These are phyloP conservation scores for Oryza australiensis DNA, from an alignment of 176 grass and related monocot species.

Conservation along the genomic window DNA sequence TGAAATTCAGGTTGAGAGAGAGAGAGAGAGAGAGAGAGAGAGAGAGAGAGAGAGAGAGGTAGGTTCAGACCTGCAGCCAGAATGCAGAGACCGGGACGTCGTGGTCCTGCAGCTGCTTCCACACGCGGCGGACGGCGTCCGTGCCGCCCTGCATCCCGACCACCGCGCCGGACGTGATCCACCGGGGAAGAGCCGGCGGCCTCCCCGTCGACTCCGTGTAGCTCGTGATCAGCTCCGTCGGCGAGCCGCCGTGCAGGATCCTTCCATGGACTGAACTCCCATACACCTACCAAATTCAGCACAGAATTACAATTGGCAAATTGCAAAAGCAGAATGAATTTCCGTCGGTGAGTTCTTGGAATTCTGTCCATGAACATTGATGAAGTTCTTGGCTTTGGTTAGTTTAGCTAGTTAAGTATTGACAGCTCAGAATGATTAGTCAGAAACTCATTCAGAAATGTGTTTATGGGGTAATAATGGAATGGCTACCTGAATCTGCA, in stretches of 20 bases:
- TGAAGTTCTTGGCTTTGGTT: background rate
- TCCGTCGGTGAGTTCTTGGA: background rate
- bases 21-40: no score
- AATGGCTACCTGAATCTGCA: slow-evolving; percentile 84
- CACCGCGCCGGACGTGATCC: slow-evolving; percentile 84
- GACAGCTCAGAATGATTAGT: background rate
- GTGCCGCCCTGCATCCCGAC: slow-evolving; percentile 94
- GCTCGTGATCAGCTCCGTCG: slow-evolving; percentile 62
- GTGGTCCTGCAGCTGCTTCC: slow-evolving; percentile 66
- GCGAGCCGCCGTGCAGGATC: slow-evolving; percentile 67
- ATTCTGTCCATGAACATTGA: background rate
- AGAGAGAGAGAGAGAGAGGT: background rate
- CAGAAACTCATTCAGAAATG: background rate
- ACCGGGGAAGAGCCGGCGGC: slow-evolving; percentile 75
- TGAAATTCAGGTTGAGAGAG: background rate
- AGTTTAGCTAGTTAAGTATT: background rate
- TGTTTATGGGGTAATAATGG: background rate
- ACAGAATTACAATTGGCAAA: background rate
- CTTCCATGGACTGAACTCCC: slow-evolving; percentile 62
- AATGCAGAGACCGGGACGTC: slow-evolving; percentile 81
- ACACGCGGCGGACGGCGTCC: slow-evolving; percentile 58
- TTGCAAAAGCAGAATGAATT: background rate
- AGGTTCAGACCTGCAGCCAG: slow-evolving; percentile 75
- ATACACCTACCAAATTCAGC: slow-evolving; percentile 43
- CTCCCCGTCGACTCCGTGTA: slow-evolving; percentile 73